phyloP scores from a whole-genome alignment of 1,139 yeast genomes.

The Citeromyces siamensis region DNA sequence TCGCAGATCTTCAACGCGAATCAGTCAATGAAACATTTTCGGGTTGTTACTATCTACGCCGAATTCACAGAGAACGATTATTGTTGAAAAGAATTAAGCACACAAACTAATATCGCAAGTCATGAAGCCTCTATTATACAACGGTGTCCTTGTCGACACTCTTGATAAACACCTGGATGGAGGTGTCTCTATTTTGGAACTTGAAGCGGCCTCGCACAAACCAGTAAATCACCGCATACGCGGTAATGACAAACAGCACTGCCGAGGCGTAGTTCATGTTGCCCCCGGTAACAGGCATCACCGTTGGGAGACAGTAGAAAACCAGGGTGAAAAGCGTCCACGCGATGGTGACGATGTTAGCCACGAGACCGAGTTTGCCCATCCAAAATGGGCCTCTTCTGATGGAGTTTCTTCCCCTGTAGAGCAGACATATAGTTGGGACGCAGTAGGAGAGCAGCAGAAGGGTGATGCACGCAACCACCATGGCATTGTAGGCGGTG shows the following conservation, averaged over 20 bases:
- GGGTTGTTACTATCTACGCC: too few species aligned
- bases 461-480: constrained; percentile 43
- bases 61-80: too few species aligned
- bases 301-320: constrained; percentile 30
- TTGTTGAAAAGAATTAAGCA: too few species aligned
- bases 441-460: constrained; percentile 34
- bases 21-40: too few species aligned
- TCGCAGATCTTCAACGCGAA: too few species aligned
- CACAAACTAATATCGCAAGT: too few species aligned
- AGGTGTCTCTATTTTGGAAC: constrained; percentile 1
- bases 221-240: constrained; percentile 27
- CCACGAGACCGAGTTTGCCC: constrained; percentile 44
- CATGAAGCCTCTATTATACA: too few species aligned
- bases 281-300: constrained; percentile 28
- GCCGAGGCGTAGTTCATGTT: constrained; percentile 34
- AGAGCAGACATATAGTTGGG: constrained; percentile 38
- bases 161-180: not conserved
- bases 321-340: constrained; percentile 31
- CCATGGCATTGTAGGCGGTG: constrained; percentile 44
- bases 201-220: constrained; percentile 6
- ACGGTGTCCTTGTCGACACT: not conserved
- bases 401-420: constrained; percentile 45
- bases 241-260: constrained; percentile 23
- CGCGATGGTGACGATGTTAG: constrained; percentile 29
- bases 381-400: constrained; percentile 61